These are phyloP conservation scores for Rehmannia glutinosa DNA, from an alignment of 257 asterid genomes.

Conservation along the genomic window DNA sequence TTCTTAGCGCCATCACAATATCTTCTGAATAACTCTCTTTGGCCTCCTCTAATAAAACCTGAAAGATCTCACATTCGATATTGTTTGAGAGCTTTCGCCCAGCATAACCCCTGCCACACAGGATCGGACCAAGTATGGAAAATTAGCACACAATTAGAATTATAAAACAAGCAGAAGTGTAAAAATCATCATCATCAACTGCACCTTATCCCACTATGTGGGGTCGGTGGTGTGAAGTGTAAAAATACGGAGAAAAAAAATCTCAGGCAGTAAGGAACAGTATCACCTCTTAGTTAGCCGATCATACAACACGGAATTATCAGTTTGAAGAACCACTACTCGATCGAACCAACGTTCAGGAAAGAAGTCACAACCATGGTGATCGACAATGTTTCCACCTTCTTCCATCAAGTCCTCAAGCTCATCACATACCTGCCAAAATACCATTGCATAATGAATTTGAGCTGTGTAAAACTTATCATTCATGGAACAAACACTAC, in stretches of 20 bases:
- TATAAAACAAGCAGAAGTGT: neutral
- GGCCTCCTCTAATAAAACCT: slow-evolving; percentile 85
- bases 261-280: neutral
- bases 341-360: slow-evolving; percentile 93
- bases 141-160: neutral
- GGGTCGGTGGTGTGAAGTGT: no score
- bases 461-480: neutral
- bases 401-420: slow-evolving; percentile 90
- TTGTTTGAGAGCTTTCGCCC: slow-evolving; percentile 80
- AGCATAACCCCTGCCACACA: slow-evolving; percentile 60
- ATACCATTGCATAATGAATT: neutral
- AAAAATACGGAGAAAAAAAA: no score
- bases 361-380: slow-evolving; percentile 95
- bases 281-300: slow-evolving; percentile 62
- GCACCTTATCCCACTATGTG: no score
- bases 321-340: slow-evolving; percentile 84
- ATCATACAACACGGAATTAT: slow-evolving; percentile 68
- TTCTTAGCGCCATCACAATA: slow-evolving; percentile 59
- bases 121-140: neutral
- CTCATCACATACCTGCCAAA: slow-evolving; percentile 77
- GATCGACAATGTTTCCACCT: slow-evolving; percentile 95
- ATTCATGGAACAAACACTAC: neutral
- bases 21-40: slow-evolving; percentile 77
- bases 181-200: no score
- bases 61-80: slow-evolving; percentile 86